Percentiles rank a stretch among this genome's conserved stretches.
phyloP scores from a whole-genome alignment of 176 grass and related monocot genomes.

The Oryza longistaminata region DNA sequence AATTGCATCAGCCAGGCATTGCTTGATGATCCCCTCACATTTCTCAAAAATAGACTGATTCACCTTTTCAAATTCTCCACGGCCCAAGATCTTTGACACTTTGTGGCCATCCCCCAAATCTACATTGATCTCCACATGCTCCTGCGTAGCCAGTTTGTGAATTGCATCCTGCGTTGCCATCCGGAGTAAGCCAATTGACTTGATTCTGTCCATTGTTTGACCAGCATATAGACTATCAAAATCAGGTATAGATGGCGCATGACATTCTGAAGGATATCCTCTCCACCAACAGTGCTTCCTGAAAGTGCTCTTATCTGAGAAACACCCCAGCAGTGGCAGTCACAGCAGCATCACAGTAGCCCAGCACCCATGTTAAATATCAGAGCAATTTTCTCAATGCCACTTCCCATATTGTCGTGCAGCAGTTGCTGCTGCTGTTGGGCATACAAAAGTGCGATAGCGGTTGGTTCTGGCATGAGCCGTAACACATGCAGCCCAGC shows the following conservation, averaged over 20 bases:
- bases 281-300: conserved; percentile 61
- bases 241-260: conserved; percentile 54
- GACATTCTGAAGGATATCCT: conserved; percentile 72
- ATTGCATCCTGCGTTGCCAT: conserved; percentile 67
- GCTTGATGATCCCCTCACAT: conserved; percentile 52
- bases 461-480: conserved; percentile 69
- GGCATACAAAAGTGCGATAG: conserved; percentile 63
- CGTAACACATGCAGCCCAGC: conserved; percentile 63
- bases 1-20: conserved; percentile 59
- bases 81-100: conserved; percentile 38
- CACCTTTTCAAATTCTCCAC: conserved; percentile 55
- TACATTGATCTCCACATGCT: conserved; percentile 41
- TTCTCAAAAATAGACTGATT: conserved; percentile 51
- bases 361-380: conserved; percentile 80
- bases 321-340: conserved; percentile 71
- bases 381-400: conserved; percentile 65
- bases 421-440: conserved; percentile 61
- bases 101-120: conserved; percentile 45
- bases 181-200: conserved; percentile 39
- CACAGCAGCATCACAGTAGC: conserved; percentile 63
- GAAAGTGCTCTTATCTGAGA: conserved; percentile 64
- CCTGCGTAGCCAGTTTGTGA: conserved; percentile 51
- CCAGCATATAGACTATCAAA: conserved; percentile 51
- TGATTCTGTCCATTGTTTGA: conserved; percentile 57
- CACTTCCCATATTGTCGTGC: conserved; percentile 68